phyloP scores from a whole-genome alignment of 352 stramenopile species.

The Phytophthora uliginosa region DNA sequence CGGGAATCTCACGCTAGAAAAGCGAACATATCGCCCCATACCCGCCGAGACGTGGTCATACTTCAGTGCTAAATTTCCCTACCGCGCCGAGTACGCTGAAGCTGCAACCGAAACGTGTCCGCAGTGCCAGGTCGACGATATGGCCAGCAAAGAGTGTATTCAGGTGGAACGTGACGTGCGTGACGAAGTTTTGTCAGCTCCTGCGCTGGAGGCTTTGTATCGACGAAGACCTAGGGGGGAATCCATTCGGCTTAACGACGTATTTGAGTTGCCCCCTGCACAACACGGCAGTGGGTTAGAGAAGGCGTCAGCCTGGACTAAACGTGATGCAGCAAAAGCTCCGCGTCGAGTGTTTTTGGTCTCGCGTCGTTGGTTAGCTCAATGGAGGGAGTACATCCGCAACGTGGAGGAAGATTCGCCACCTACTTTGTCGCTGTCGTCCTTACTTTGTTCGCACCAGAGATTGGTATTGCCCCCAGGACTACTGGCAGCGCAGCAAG shows the following conservation, averaged over 20 bases:
- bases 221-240: slow-evolving; percentile 48
- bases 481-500: slow-evolving; percentile 53
- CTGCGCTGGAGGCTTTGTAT: slow-evolving; percentile 65
- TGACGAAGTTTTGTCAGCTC: slow-evolving; percentile 67
- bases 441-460: slow-evolving; percentile 61
- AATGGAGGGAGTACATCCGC: slow-evolving; percentile 82
- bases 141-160: slow-evolving; percentile 56
- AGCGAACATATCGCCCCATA: slow-evolving; percentile 72
- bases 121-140: slow-evolving; percentile 63
- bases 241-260: slow-evolving; percentile 50
- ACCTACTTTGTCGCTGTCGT: slow-evolving; percentile 36
- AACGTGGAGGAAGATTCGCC: slow-evolving; percentile 63
- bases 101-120: slow-evolving; percentile 47
- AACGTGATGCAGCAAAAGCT: slow-evolving; percentile 15
- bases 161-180: slow-evolving; percentile 65
- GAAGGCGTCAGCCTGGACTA: slow-evolving; percentile 31
- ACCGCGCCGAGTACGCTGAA: slow-evolving; percentile 44
- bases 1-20: slow-evolving; percentile 72
- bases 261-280: slow-evolving; percentile 51
- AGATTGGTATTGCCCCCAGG: slow-evolving; percentile 65
- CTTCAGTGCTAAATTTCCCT: slow-evolving; percentile 71
- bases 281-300: slow-evolving; percentile 32
- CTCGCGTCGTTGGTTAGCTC: slow-evolving; percentile 58
- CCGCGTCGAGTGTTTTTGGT: slow-evolving; percentile 69
- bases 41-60: slow-evolving; percentile 65